Percentiles rank a stretch among this genome's conserved stretches.
Evolutionary conservation across 1,139 yeast genomes (phyloP).

Genomic region (Eremothecium coryli): DNA sequence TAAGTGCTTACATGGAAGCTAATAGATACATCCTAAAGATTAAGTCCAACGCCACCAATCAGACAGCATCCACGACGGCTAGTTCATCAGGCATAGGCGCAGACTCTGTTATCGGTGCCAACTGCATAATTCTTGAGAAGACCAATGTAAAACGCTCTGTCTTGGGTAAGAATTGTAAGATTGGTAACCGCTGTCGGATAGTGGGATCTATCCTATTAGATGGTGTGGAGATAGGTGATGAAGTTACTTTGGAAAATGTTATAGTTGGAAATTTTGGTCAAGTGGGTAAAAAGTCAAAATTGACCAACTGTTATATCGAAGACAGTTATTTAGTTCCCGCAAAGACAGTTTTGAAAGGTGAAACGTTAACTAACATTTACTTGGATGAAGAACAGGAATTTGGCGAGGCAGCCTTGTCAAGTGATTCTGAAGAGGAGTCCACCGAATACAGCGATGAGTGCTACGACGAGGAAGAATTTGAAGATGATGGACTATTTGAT

Average conservation of each 20-base stretch:
- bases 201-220: constrained; percentile 78
- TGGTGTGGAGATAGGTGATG: constrained; percentile 68
- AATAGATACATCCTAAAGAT: constrained; percentile 66
- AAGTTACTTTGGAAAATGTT: constrained; percentile 72
- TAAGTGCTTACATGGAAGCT: constrained; percentile 84
- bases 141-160: constrained; percentile 81
- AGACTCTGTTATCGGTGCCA: constrained; percentile 66
- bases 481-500: constrained; percentile 38
- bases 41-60: constrained; percentile 34
- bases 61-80: constrained; percentile 34
- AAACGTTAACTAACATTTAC: constrained; percentile 59
- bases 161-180: constrained; percentile 62
- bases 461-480: constrained; percentile 38
- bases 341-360: constrained; percentile 69
- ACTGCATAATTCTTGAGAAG: constrained; percentile 56
- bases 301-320: constrained; percentile 77
- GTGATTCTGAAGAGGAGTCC: constrained; percentile 19
- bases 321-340: constrained; percentile 59
- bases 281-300: constrained; percentile 50
- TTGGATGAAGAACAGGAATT: constrained; percentile 38
- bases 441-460: constrained; percentile 36
- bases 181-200: constrained; percentile 81
- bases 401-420: constrained; percentile 28
- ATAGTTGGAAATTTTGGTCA: constrained; percentile 64
- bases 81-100: constrained; percentile 67